These are phyloP conservation scores for Coffea eugenioides DNA, from an alignment of 257 asterid species.

Conservation along the genomic window DNA sequence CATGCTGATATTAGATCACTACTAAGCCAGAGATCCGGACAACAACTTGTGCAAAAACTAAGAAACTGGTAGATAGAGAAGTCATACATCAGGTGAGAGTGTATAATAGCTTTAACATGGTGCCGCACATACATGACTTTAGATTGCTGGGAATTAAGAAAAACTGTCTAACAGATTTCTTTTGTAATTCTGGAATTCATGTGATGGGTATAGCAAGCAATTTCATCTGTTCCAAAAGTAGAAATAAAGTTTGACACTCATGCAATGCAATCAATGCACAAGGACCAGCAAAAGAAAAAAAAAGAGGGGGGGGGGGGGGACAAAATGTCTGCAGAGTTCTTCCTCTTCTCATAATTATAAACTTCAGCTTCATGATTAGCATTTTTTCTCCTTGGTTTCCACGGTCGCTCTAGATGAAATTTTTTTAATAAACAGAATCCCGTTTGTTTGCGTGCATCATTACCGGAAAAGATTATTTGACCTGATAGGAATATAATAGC, in stretches of 20 bases:
- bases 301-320: no score
- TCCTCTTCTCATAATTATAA: neutral
- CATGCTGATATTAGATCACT: conserved; percentile 5
- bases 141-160: conserved; percentile 22
- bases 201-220: neutral
- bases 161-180: conserved; percentile 33
- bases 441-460: no score
- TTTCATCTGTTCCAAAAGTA: neutral
- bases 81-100: conserved; percentile 10
- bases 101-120: conserved; percentile 28
- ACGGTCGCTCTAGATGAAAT: no score
- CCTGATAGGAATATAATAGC: no score
- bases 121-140: conserved; percentile 24
- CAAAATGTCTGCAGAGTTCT: neutral
- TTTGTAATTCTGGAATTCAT: conserved; percentile 6
- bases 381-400: no score
- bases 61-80: conserved; percentile 21
- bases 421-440: no score
- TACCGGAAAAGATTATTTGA: no score
- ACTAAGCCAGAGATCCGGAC: neutral
- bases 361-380: no score
- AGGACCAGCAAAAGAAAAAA: neutral
- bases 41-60: conserved; percentile 8
- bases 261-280: neutral
- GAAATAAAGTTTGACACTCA: neutral